phyloP scores from a whole-genome alignment of 2,329 filamentous ascomycete species.

The Pseudogymnoascus sp. region DNA sequence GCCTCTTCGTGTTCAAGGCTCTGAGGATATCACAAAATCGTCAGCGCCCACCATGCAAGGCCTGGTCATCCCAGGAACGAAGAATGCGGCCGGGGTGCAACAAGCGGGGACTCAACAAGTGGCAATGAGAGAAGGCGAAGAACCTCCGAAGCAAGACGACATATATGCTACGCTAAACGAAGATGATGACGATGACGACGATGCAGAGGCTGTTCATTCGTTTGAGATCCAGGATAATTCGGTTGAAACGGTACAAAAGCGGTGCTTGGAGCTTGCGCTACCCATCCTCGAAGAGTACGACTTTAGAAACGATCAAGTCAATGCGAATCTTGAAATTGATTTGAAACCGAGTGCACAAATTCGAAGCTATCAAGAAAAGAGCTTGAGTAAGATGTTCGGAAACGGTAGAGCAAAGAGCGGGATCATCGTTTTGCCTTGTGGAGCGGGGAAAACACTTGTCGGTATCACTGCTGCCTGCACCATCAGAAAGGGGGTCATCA shows the following conservation, averaged over 20 bases:
- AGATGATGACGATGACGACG: conserved; percentile 78
- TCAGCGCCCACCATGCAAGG: conserved; percentile 80
- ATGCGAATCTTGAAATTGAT: conserved; percentile 89
- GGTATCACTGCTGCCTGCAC: conserved; percentile 98
- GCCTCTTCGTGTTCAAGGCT: conserved; percentile 64
- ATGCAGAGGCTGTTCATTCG: conserved; percentile 79
- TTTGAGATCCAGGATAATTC: conserved; percentile 81
- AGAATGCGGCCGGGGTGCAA: conserved; percentile 80
- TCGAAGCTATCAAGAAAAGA: conserved; percentile 92
- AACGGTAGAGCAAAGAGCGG: conserved; percentile 96
- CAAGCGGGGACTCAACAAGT: conserved; percentile 51
- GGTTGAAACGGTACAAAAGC: conserved; percentile 82
- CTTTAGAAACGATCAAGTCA: conserved; percentile 83
- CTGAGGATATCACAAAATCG: conserved; percentile 66
- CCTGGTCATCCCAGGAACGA: conserved; percentile 89
- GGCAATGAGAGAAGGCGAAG: conserved; percentile 39
- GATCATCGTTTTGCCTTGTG: conserved; percentile 93
- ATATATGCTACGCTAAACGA: conserved; percentile 67
- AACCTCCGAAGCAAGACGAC: conserved; percentile 54
- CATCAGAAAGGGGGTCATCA: conserved; percentile 92
- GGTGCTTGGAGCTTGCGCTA: conserved; percentile 77
- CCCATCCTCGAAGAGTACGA: conserved; percentile 96
- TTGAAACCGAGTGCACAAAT: conserved; percentile 84
- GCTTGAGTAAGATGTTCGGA: conserved; percentile 97
- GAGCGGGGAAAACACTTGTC: conserved; percentile 92